These are phyloP conservation scores for Aspergillus sclerotiicarbonarius DNA, from an alignment of 495 filamentous ascomycete genomes.

Conservation along the genomic window DNA sequence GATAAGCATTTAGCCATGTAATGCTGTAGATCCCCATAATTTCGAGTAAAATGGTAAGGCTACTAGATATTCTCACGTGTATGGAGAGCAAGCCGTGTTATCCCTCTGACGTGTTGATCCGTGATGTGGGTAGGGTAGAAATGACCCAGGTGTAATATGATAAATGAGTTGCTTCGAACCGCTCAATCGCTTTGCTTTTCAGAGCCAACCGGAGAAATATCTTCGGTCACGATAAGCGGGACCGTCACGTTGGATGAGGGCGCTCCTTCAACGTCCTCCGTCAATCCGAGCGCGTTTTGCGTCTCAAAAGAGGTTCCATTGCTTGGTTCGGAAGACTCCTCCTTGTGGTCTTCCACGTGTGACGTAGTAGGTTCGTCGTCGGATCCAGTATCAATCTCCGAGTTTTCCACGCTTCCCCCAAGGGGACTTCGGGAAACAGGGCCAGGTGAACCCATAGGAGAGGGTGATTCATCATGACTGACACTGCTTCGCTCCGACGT, in stretches of 20 bases:
- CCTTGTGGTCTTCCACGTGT: conserved; percentile 10
- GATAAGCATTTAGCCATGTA: too few species aligned
- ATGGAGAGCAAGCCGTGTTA: neutral
- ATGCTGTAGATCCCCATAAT: too few species aligned
- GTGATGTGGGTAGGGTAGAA: neutral
- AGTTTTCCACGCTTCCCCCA: conserved; percentile 35
- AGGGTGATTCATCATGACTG: conserved; percentile 33
- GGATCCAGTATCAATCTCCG: conserved; percentile 44
- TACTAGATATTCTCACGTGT: too few species aligned
- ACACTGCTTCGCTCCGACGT: conserved; percentile 44
- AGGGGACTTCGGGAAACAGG: conserved; percentile 29
- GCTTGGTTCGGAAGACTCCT: conserved; percentile 2
- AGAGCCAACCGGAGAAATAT: conserved; percentile 6
- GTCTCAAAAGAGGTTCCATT: neutral
- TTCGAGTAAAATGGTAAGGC: too few species aligned
- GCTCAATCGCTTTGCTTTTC: neutral
- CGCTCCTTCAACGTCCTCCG: conserved; percentile 1
- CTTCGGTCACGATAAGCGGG: conserved; percentile 24
- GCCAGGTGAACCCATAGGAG: conserved; percentile 29
- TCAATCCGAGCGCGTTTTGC: neutral
- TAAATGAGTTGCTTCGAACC: neutral
- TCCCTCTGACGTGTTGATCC: too few species aligned
- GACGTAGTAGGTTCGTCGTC: conserved; percentile 23
- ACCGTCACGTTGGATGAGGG: conserved; percentile 13
- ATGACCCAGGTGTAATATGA: too few species aligned